phyloP scores from a whole-genome alignment of 352 stramenopile species.

The Pythium pectinolyticum region DNA sequence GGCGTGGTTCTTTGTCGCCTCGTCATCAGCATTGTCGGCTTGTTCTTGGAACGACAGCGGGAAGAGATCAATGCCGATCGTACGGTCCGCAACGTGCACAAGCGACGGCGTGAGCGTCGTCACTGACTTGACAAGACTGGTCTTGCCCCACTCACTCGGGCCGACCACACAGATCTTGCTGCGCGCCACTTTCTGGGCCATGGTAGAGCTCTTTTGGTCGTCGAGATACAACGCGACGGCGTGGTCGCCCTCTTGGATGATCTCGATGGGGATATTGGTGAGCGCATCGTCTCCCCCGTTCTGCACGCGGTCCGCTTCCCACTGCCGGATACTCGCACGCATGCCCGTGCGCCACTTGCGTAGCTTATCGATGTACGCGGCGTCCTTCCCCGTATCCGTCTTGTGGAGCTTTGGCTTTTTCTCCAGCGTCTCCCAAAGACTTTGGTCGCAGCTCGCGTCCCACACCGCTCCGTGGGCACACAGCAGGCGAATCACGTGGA shows the following conservation, averaged over 20 bases:
- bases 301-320: background rate
- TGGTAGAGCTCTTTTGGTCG: background rate
- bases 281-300: background rate
- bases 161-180: constrained; percentile 21
- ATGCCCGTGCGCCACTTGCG: background rate
- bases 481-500: background rate
- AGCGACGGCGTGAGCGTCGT: constrained; percentile 6
- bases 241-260: constrained; percentile 12
- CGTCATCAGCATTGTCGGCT: background rate
- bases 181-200: constrained; percentile 8
- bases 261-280: constrained; percentile 4
- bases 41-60: constrained; percentile 16
- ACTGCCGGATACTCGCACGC: background rate
- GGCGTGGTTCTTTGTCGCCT: background rate
- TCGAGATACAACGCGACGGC: constrained; percentile 10
- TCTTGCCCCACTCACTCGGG: constrained; percentile 32
- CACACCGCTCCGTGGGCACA: background rate
- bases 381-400: background rate
- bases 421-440: background rate
- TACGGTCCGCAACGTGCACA: constrained; percentile 20
- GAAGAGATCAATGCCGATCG: constrained; percentile 33
- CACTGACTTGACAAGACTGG: constrained; percentile 33
- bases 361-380: background rate
- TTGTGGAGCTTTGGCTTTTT: background rate
- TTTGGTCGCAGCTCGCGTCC: background rate